Base-by-base conservation (phyloP, 495 filamentous ascomycete genomes). In the Cryomyces minteri region DNA sequence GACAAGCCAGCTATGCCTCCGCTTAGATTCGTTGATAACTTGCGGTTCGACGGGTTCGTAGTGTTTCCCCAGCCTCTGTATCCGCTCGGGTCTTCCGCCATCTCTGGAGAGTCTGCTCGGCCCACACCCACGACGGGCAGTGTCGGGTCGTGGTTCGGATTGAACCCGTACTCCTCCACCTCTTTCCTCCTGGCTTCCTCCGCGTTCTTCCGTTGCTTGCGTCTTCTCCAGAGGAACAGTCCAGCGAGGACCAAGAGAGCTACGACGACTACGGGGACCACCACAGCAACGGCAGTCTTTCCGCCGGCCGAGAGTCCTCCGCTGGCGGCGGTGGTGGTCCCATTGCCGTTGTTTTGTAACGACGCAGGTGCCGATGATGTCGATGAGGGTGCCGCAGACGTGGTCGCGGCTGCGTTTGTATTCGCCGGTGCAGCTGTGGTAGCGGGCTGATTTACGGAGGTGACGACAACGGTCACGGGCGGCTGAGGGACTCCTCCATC, bases 1-100 rank as follows among this genome's bases (percentile, higher is more conserved):
- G 88, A 88, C 64, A 84, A 78, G 33, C 50, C 55, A 18, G 82
- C 77, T 53, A 79, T 62, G 30, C 78, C 78, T 47, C 85, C 86
- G 14, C 83, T 88, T 45, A 94, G 69, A 36, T 87, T 92, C 32
- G 84, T 94, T 7, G 86, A 93, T 6, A 79, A 71, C 57, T 95
- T 93, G 36, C 87, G 73, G 32, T 77, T 76, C n/a, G 82, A 84
- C 18, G 18, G 18, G n/a, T 76, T 76, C 4, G 74, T 72, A 14
- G 80, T 84, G n/a, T 84, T 82, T 32, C 90, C 90, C 90, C 90
- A 98, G 48, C 90, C 90, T 56, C 90, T 72, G 60, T 98, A 98
- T 31, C 90, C 90, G 6, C 74, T 68, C 29, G 65, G 67, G 47
- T 70, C 74, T 46, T 84, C 81, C 59, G 48, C 56, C 69, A 51